A percentile compares a stretch with the other conserved stretches of the same genome.
These are phyloP conservation scores for Rubia tinctorum DNA, from an alignment of 305 asterid genomes.

Conservation along the genomic window DNA sequence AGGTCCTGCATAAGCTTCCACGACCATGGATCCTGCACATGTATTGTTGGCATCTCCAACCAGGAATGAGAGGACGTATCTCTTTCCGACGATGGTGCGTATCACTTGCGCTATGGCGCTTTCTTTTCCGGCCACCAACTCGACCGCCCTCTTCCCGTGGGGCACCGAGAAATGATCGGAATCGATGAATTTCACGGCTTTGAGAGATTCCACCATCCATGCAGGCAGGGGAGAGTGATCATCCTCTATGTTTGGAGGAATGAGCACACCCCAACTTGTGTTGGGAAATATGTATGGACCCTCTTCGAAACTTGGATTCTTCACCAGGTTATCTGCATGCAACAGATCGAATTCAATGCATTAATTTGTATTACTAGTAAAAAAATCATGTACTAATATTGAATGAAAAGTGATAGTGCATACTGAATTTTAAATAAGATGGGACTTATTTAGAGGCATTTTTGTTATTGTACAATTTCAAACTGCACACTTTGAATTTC, in stretches of 20 bases:
- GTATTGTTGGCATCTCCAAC: constrained; percentile 93
- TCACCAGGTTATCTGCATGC: constrained; percentile 65
- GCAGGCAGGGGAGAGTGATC: constrained; percentile 91
- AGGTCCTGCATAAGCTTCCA: constrained; percentile 84
- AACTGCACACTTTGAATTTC: no score
- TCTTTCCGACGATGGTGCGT: constrained; percentile 60
- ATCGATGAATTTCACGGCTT: constrained; percentile 90
- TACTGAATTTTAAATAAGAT: no score
- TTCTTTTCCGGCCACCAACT: constrained; percentile 91
- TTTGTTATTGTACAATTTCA: no score
- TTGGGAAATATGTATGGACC: constrained; percentile 90
- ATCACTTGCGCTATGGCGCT: constrained; percentile 87
- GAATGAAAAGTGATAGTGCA: no score
- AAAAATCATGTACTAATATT: no score
- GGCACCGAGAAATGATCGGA: constrained; percentile 88
- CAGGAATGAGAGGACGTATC: constrained; percentile 63
- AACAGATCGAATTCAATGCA: no score
- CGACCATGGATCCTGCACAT: constrained; percentile 87
- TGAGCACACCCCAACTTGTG: constrained; percentile 89
- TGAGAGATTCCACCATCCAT: constrained; percentile 96
- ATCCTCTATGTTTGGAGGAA: constrained; percentile 94
- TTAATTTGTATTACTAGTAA: no score
- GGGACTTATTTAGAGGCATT: no score
- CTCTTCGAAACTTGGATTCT: constrained; percentile 90
- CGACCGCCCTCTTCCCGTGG: constrained; percentile 68